phyloP scores from a whole-genome alignment of 768 basidiomycete genomes.

The Hebeloma cylindrosporum region DNA sequence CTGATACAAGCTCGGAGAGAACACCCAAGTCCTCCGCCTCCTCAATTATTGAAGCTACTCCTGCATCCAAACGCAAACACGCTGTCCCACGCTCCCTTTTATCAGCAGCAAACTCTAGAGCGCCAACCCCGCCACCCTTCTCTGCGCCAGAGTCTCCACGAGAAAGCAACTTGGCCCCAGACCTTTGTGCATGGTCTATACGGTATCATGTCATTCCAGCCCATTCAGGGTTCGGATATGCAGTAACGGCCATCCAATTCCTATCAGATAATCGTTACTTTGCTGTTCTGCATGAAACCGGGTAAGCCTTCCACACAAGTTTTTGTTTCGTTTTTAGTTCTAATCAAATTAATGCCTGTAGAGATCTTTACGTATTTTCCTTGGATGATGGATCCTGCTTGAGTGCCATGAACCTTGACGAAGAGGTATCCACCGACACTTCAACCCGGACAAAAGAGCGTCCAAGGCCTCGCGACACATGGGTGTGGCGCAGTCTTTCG shows the following conservation, averaged over 20 bases:
- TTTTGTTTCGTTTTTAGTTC: background rate
- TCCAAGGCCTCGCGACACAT: slow-evolving; percentile 34
- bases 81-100: slow-evolving; percentile 41
- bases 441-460: slow-evolving; percentile 33
- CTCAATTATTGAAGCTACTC: slow-evolving; percentile 25
- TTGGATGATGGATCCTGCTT: slow-evolving; percentile 46
- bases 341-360: slow-evolving; percentile 25
- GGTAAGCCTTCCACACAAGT: no score
- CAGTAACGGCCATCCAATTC: slow-evolving; percentile 47
- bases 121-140: slow-evolving; percentile 38
- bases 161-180: slow-evolving; percentile 24
- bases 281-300: slow-evolving; percentile 59
- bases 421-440: slow-evolving; percentile 22
- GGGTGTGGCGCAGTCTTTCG: slow-evolving; percentile 45
- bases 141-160: slow-evolving; percentile 41
- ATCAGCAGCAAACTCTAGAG: slow-evolving; percentile 47
- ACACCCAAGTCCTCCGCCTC: slow-evolving; percentile 23
- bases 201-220: slow-evolving; percentile 51
- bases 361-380: slow-evolving; percentile 55
- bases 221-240: slow-evolving; percentile 34
- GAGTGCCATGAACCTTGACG: slow-evolving; percentile 29
- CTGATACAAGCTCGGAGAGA: slow-evolving; percentile 24
- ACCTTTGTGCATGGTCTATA: slow-evolving; percentile 28
- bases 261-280: slow-evolving; percentile 45
- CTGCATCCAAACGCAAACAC: slow-evolving; percentile 28